Percentiles rank a stretch among this genome's conserved stretches.
Conservation (phyloP, 192 early-diverging fungal genomes). For the Borealophlyctis nickersoniae region DNA sequence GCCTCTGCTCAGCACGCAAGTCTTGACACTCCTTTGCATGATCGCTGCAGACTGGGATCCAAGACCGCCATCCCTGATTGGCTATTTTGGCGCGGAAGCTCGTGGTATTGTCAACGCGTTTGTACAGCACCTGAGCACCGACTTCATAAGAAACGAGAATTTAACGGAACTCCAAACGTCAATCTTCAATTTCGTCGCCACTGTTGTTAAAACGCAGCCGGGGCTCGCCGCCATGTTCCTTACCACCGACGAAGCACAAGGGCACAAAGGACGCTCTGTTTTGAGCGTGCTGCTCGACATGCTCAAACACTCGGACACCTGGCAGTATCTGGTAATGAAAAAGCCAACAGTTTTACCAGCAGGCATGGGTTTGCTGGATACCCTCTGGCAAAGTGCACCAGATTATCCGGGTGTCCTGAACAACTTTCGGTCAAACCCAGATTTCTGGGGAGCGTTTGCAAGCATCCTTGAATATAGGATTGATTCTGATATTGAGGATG, state of each 20-base stretch:
- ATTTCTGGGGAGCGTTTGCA: slow-evolving; percentile 35
- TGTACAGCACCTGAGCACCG: slow-evolving; percentile 21
- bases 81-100: slow-evolving; percentile 47
- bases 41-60: slow-evolving; percentile 44
- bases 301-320: slow-evolving; percentile 22
- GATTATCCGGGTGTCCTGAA: slow-evolving; percentile 29
- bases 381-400: slow-evolving; percentile 35
- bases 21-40: slow-evolving; percentile 43
- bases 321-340: slow-evolving; percentile 13
- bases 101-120: slow-evolving; percentile 28
- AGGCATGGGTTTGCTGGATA: slow-evolving; percentile 28
- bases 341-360: slow-evolving; percentile 32
- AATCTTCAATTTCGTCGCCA: slow-evolving; percentile 33
- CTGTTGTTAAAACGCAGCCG: slow-evolving; percentile 42
- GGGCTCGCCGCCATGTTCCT: slow-evolving; percentile 45
- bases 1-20: slow-evolving; percentile 31
- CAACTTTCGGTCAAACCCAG: slow-evolving; percentile 11
- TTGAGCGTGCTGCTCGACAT: too few species aligned
- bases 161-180: slow-evolving; percentile 36
- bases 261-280: too few species aligned
- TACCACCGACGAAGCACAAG: slow-evolving; percentile 19
- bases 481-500: background rate
- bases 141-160: slow-evolving; percentile 3
- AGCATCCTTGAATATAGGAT: slow-evolving; percentile 19
- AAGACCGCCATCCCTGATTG: slow-evolving; percentile 45